These are phyloP conservation scores for Fonsecaea pedrosoi DNA, from an alignment of 2,329 filamentous ascomycete genomes.

Conservation along the genomic window DNA sequence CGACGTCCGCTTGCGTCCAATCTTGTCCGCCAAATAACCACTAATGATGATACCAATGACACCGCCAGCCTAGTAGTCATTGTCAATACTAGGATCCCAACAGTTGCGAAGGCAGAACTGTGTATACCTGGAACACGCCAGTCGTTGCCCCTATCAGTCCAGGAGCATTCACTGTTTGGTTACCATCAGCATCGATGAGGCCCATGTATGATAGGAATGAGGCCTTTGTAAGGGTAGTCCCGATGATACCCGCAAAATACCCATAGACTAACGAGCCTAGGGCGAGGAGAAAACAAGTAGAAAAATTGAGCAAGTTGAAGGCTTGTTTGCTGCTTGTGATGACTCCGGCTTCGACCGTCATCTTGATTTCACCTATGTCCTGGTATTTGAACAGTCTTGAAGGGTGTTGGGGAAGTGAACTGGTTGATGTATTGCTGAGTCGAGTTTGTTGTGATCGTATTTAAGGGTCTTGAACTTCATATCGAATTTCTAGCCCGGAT, in stretches of 20 bases:
- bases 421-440: neutral
- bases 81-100: neutral
- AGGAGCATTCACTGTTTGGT: neutral
- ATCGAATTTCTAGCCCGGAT: neutral
- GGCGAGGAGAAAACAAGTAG: constrained; percentile 1
- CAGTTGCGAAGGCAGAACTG: neutral
- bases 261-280: constrained; percentile 8
- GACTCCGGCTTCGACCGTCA: neutral
- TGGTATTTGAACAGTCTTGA: neutral
- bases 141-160: constrained; percentile 26
- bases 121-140: constrained; percentile 24
- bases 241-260: constrained; percentile 26
- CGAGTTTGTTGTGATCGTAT: neutral
- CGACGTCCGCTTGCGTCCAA: constrained; percentile 48
- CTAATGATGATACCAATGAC: constrained; percentile 41
- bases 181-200: constrained; percentile 19
- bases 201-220: constrained; percentile 22
- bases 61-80: constrained; percentile 50
- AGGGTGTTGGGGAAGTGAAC: neutral
- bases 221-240: constrained; percentile 18
- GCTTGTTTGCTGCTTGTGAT: constrained; percentile 3
- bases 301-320: constrained; percentile 8
- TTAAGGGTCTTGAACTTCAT: neutral
- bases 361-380: neutral
- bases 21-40: constrained; percentile 29